phyloP scores from a whole-genome alignment of 2,329 filamentous ascomycete genomes.

The Diaporthe ilicicola region DNA sequence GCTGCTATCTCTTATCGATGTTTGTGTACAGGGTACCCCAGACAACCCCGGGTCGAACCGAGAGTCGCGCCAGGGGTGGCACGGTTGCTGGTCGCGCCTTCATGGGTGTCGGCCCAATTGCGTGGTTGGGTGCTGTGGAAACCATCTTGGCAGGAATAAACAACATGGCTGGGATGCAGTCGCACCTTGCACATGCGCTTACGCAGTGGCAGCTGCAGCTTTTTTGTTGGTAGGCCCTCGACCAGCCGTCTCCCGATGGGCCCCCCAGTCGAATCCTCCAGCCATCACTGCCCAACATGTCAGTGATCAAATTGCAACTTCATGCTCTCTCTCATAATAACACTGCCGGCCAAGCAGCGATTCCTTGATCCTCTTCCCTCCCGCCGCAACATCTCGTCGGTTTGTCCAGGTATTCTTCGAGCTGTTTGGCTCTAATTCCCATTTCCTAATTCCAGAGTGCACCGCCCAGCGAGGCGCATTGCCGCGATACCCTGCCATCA shows the following conservation, averaged over 20 bases:
- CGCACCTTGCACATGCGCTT: constrained; percentile 25
- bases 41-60: constrained; percentile 13
- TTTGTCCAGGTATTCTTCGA: not conserved
- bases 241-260: not conserved
- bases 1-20: constrained; percentile 3
- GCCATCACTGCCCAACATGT: constrained; percentile 12
- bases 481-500: constrained; percentile 22
- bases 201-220: not conserved
- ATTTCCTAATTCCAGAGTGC: constrained; percentile 23
- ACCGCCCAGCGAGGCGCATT: not conserved
- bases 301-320: constrained; percentile 17
- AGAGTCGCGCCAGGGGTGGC: constrained; percentile 15
- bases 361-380: not conserved
- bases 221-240: constrained; percentile 6
- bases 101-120: constrained; percentile 1
- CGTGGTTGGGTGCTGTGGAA: constrained; percentile 27
- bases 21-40: not conserved
- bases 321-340: constrained; percentile 15
- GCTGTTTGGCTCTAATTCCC: not conserved
- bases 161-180: constrained; percentile 23
- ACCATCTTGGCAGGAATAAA: constrained; percentile 28
- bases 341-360: constrained; percentile 1
- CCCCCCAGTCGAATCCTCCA: constrained; percentile 17
- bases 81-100: constrained; percentile 23
- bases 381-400: not conserved